Conservation (phyloP, 108 stramenopile genomes). For the Cyclotella cryptica region DNA sequence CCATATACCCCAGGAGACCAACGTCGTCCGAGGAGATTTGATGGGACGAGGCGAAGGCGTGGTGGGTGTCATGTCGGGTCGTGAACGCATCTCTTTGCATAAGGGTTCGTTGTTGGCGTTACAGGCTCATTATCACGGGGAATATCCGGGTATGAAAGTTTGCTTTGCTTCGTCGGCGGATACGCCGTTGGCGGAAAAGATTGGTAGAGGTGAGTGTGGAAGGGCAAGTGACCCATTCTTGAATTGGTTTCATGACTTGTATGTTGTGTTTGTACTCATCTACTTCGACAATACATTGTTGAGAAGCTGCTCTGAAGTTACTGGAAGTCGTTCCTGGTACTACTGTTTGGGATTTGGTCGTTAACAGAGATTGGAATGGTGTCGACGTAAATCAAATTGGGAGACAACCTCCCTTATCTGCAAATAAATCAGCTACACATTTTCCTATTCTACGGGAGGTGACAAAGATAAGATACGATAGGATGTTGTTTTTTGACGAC, state of each 20-base stretch:
- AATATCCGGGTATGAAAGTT: slow-evolving; percentile 79
- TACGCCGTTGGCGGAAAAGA: slow-evolving; percentile 76
- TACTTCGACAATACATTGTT: background rate
- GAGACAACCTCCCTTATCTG: slow-evolving; percentile 74
- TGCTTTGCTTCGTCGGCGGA: slow-evolving; percentile 87
- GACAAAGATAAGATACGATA: slow-evolving; percentile 85
- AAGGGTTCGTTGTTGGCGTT: slow-evolving; percentile 71
- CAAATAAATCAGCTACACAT: slow-evolving; percentile 86
- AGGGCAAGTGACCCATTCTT: background rate
- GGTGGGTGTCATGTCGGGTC: slow-evolving; percentile 72
- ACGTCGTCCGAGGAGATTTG: slow-evolving; percentile 73
- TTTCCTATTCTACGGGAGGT: slow-evolving; percentile 84
- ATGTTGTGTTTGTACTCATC: background rate
- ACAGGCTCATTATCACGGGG: slow-evolving; percentile 69
- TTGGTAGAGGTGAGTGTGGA: slow-evolving; percentile 56
- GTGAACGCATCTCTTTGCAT: slow-evolving; percentile 74
- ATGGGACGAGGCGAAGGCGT: slow-evolving; percentile 84
- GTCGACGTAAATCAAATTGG: slow-evolving; percentile 91
- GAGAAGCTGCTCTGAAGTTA: slow-evolving; percentile 65
- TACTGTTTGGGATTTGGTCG: slow-evolving; percentile 82
- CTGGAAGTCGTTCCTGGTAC: slow-evolving; percentile 85
- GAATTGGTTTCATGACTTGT: background rate
- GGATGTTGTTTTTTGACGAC: slow-evolving; percentile 97
- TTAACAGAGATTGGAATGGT: slow-evolving; percentile 78
- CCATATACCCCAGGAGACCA: slow-evolving; percentile 53